Percentiles rank a stretch among this genome's conserved stretches.
phyloP scores from a whole-genome alignment of 495 filamentous ascomycete genomes.

The Zalerion maritima region DNA sequence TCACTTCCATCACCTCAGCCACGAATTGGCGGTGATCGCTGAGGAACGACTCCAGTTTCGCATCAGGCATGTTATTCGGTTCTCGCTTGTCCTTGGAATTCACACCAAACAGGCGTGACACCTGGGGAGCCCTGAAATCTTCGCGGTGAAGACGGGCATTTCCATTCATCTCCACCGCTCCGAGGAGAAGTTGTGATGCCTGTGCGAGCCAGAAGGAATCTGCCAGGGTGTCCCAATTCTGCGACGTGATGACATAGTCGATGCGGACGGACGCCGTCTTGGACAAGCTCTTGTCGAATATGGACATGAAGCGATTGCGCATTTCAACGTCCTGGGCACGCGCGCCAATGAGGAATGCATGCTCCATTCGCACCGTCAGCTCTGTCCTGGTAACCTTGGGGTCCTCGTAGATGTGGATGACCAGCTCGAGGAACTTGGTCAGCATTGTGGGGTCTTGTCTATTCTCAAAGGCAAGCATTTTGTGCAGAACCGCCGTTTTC shows the following conservation, averaged over 20 bases:
- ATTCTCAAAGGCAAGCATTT: conserved; percentile 92
- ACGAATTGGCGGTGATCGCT: conserved; percentile 66
- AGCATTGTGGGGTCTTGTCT: conserved; percentile 68
- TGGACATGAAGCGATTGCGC: conserved; percentile 87
- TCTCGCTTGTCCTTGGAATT: conserved; percentile 61
- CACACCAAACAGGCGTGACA: conserved; percentile 52
- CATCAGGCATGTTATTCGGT: conserved; percentile 59
- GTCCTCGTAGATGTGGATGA: conserved; percentile 95
- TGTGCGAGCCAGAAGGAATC: conserved; percentile 96
- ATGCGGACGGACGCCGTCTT: conserved; percentile 74
- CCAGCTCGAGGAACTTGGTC: conserved; percentile 83
- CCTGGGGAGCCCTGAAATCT: conserved; percentile 64
- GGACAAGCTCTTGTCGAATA: conserved; percentile 84
- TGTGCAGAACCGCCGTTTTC: conserved; percentile 90
- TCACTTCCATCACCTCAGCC: conserved; percentile 66
- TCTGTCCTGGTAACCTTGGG: conserved; percentile 89
- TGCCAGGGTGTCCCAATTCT: conserved; percentile 91
- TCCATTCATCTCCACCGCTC: conserved; percentile 73
- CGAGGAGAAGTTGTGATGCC: conserved; percentile 78
- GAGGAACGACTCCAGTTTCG: conserved; percentile 68
- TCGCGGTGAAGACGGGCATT: conserved; percentile 60
- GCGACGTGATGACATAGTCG: conserved; percentile 75
- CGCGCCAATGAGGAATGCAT: conserved; percentile 92
- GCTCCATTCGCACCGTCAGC: conserved; percentile 89
- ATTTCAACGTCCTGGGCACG: conserved; percentile 90